These are phyloP conservation scores for Tetrahymena thermophila DNA, from an alignment of 73 alveolate genomes.

Conservation along the genomic window DNA sequence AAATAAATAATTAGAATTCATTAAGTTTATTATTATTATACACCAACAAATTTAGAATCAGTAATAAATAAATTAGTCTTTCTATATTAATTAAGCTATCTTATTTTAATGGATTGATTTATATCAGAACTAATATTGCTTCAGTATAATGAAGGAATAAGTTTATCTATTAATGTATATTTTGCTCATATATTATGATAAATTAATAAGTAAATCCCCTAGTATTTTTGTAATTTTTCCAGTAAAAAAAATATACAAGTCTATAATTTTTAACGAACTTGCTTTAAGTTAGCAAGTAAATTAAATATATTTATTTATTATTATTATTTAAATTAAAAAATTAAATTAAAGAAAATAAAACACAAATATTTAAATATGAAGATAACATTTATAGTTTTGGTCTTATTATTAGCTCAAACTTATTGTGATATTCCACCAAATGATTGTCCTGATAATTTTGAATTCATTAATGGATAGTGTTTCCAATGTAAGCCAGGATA, in stretches of 20 bases:
- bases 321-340: too few relatives aligned
- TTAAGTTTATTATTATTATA: too few relatives aligned
- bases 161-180: not conserved
- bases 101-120: not conserved
- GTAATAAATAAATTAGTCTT: not conserved
- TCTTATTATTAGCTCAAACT: not conserved
- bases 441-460: not conserved
- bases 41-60: not conserved
- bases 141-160: not conserved
- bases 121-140: not conserved
- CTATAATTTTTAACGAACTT: not conserved
- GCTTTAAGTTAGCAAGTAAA: too few relatives aligned
- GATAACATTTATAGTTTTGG: not conserved
- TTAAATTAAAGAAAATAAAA: too few relatives aligned
- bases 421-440: not conserved
- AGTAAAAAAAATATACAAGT: not conserved
- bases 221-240: not conserved
- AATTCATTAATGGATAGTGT: not conserved
- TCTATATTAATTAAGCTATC: too few relatives aligned
- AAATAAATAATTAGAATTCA: too few relatives aligned
- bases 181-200: too few relatives aligned
- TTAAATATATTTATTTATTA: too few relatives aligned
- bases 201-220: not conserved
- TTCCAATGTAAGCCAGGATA: not conserved
- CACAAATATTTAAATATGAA: not conserved